Evolutionary conservation across 163 green algal species (phyloP), one percentile per base, ranked within the genome.

Genomic region (Chlorella variabilis): DNA sequence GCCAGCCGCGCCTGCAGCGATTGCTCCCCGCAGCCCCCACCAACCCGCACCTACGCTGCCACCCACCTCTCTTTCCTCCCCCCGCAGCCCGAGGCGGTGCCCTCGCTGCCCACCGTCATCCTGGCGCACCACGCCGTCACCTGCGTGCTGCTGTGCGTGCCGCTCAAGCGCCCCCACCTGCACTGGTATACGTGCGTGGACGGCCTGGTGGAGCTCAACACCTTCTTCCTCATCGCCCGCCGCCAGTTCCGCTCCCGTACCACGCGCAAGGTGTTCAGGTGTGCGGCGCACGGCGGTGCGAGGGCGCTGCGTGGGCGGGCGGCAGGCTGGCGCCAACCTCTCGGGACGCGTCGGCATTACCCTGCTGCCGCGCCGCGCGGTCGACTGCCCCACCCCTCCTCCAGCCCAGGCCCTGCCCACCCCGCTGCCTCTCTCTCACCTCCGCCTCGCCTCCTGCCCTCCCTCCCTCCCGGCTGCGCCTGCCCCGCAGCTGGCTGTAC

Each of bases 191-290:
- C 75, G 9, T 81, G 59, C 23, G 41, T 69, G 39, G 85, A 89
- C 27, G 85, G 85, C 20, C 27, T 85, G 11, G 87, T 86, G 23
- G 89, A 93, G 71, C 74, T 93, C 71, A 93, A 93, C 82, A 93
- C 89, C 6, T 90, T 91, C 70, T 86, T 88, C 75, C 73, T 86
- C 9, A 86, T 88, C 48, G 84, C 79, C 21, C 39, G 74, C n/a
- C 56, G 79, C 31, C 79, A 86, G 66, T 82, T 31, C n/a, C 68
- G 71, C 66, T 80, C 63, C 25, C 51, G 62, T 5, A 8, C 69
- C 20, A 34, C 76, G 34, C 69, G 80, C 45, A 56, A 80, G 56
- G 17, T 49, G 29, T 63, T 77, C 69, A 77, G 67, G 67, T 61
- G 67, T 17, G 65, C n/a, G n/a, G n/a, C n/a, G n/a, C n/a, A n/a